A percentile compares a stretch with the other conserved stretches of the same genome.
Evolutionary conservation across 805 yeast species (phyloP).

Genomic region (Sugiyamaella boreocaroliniensis): DNA sequence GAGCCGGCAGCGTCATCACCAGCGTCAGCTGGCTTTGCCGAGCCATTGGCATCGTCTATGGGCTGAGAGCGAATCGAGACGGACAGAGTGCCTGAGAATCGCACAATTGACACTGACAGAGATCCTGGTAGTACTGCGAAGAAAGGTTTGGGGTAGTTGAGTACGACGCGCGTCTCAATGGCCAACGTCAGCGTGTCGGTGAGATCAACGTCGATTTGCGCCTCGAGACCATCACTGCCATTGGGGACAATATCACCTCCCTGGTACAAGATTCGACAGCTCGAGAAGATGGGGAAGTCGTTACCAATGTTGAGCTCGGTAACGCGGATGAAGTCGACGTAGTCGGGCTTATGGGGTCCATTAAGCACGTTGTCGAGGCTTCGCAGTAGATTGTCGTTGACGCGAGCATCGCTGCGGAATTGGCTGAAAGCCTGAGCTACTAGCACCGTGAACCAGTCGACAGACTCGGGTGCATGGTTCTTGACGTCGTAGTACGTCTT

Average conservation of each 20-base stretch:
- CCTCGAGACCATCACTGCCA: constrained; percentile 50
- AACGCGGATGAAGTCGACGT: constrained; percentile 66
- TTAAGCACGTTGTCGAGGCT: constrained; percentile 62
- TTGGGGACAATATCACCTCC: constrained; percentile 19
- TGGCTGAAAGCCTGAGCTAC: constrained; percentile 87
- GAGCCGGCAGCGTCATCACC: not conserved
- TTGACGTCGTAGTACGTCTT: constrained; percentile 89
- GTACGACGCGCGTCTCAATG: constrained; percentile 66
- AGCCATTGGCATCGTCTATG: constrained; percentile 7
- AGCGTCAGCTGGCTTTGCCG: not conserved
- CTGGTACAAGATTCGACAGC: constrained; percentile 61
- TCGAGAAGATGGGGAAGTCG: constrained; percentile 91
- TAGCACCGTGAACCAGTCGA: constrained; percentile 95
- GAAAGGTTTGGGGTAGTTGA: constrained; percentile 76
- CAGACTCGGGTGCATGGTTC: constrained; percentile 78
- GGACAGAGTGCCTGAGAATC: constrained; percentile 85
- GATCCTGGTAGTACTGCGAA: constrained; percentile 85
- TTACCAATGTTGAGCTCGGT: constrained; percentile 90
- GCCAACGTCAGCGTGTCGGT: constrained; percentile 83
- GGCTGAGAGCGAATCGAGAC: constrained; percentile 42
- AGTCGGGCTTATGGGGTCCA: constrained; percentile 65
- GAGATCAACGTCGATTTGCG: constrained; percentile 84
- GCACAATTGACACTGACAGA: constrained; percentile 76
- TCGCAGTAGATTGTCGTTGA: constrained; percentile 76
- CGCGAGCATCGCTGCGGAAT: constrained; percentile 79